Percentiles rank a stretch among this genome's conserved stretches.
Conservation (phyloP, 164 flowering plant genomes). For the Vitis rotundifolia region DNA sequence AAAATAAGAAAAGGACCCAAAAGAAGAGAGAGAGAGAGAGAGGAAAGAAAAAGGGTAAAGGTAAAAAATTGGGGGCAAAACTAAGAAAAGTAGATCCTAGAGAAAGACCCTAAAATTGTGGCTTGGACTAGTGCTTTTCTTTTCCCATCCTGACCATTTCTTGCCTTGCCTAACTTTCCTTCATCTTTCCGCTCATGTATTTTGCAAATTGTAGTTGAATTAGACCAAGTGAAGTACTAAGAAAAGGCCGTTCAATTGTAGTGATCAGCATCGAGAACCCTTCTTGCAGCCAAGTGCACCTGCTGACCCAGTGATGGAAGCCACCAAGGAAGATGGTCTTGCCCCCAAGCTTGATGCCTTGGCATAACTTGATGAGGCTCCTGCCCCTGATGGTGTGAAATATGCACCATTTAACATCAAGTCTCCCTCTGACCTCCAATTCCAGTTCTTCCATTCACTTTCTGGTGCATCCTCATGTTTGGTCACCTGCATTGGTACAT, state of each 20-base stretch:
- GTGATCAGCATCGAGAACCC: constrained; percentile 66
- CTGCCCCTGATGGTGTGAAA: constrained; percentile 71
- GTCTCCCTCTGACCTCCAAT: constrained; percentile 86
- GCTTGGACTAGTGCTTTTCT: neutral
- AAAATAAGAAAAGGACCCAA: constrained; percentile 4
- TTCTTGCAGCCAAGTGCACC: constrained; percentile 73
- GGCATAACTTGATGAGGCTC: constrained; percentile 69
- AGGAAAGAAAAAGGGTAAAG: constrained; percentile 3
- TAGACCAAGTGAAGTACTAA: neutral
- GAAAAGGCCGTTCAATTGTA: neutral
- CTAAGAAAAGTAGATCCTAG: constrained; percentile 2
- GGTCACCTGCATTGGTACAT: constrained; percentile 51
- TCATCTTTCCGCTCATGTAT: neutral
- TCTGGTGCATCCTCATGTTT: constrained; percentile 82
- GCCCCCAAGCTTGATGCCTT: constrained; percentile 83
- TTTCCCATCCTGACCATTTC: neutral
- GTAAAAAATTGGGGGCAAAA: constrained; percentile 6
- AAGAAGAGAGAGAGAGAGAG: too few species aligned
- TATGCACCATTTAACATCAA: constrained; percentile 74
- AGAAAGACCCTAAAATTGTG: too few species aligned
- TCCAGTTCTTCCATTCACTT: constrained; percentile 75
- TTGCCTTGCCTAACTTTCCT: neutral
- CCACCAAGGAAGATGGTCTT: constrained; percentile 63
- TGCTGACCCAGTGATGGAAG: constrained; percentile 44
- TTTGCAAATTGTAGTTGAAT: neutral